phyloP scores from a whole-genome alignment of 2,329 filamentous ascomycete species.

The Monosporascus sp. region DNA sequence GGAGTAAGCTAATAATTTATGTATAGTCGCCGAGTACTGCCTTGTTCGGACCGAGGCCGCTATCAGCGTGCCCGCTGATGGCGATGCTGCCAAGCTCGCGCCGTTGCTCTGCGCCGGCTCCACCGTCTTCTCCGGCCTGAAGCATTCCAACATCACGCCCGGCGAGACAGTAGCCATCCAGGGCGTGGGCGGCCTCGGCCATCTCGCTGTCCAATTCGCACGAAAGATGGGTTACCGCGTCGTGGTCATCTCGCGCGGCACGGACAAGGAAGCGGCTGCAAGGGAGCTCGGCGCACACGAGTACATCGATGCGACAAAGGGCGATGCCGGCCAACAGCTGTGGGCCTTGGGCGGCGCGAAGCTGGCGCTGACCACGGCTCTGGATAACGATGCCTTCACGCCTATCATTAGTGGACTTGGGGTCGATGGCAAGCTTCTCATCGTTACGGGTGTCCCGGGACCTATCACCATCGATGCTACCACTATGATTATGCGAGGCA shows the following conservation, averaged over 20 bases:
- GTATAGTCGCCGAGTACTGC: too few species aligned
- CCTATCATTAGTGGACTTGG: constrained; percentile 9
- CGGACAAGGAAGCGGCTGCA: constrained; percentile 48
- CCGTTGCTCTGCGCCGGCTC: too few species aligned
- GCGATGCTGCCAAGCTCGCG: too few species aligned
- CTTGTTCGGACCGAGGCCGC: too few species aligned
- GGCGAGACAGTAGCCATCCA: too few species aligned
- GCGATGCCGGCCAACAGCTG: constrained; percentile 6
- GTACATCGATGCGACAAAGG: constrained; percentile 35
- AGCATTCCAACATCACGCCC: too few species aligned
- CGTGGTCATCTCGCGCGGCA: constrained; percentile 47
- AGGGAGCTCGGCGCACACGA: constrained; percentile 51
- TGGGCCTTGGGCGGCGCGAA: constrained; percentile 7
- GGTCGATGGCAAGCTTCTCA: constrained; percentile 11
- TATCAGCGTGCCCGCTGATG: too few species aligned
- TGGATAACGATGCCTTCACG: constrained; percentile 5
- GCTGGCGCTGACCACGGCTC: constrained; percentile 8
- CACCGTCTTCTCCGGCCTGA: too few species aligned
- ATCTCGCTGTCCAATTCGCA: constrained; percentile 62
- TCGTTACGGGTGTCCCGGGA: constrained; percentile 9
- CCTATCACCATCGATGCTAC: constrained; percentile 8
- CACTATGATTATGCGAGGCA: constrained; percentile 8
- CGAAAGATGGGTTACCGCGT: constrained; percentile 60
- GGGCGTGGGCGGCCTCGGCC: constrained; percentile 61
- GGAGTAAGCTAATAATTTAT: too few species aligned